Evolutionary conservation across 805 yeast species (phyloP).

Genomic region (Candida peoriensis): DNA sequence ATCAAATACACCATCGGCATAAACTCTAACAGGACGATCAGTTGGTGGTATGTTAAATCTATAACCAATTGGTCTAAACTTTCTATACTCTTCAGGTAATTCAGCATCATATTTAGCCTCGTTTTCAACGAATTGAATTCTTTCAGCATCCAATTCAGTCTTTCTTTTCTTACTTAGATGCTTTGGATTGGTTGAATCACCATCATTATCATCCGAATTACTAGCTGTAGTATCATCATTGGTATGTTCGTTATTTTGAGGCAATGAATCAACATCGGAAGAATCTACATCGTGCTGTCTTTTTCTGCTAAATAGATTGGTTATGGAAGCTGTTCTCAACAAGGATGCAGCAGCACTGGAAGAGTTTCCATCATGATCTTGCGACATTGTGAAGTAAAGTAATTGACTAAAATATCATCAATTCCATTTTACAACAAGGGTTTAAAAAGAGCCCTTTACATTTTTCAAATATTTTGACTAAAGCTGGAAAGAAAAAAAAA

Average conservation of each 20-base stretch:
- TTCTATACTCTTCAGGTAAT: constrained; percentile 65
- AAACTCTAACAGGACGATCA: constrained; percentile 85
- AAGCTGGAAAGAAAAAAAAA: background rate
- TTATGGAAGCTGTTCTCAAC: constrained; percentile 7
- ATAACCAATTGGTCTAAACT: constrained; percentile 76
- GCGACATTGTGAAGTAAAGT: no score
- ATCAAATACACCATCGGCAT: constrained; percentile 98
- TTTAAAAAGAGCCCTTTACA: background rate
- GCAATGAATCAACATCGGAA: constrained; percentile 4
- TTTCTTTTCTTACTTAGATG: constrained; percentile 19
- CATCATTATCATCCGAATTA: constrained; percentile 7
- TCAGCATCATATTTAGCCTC: constrained; percentile 60
- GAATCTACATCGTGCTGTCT: constrained; percentile 5
- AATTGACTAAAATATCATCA: no score
- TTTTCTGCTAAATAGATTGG: constrained; percentile 6
- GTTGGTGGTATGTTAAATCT: constrained; percentile 76
- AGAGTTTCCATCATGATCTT: background rate
- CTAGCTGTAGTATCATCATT: constrained; percentile 3
- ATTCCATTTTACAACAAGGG: background rate
- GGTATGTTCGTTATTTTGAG: background rate
- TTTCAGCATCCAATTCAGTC: constrained; percentile 21
- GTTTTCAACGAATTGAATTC: constrained; percentile 28
- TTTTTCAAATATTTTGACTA: background rate
- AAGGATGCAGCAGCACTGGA: constrained; percentile 2
- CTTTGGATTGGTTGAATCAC: no score